Percentiles rank a stretch among this genome's conserved stretches.
Evolutionary conservation across 163 green algal genomes (phyloP).

Genomic region (Prototheca stagnorum): DNA sequence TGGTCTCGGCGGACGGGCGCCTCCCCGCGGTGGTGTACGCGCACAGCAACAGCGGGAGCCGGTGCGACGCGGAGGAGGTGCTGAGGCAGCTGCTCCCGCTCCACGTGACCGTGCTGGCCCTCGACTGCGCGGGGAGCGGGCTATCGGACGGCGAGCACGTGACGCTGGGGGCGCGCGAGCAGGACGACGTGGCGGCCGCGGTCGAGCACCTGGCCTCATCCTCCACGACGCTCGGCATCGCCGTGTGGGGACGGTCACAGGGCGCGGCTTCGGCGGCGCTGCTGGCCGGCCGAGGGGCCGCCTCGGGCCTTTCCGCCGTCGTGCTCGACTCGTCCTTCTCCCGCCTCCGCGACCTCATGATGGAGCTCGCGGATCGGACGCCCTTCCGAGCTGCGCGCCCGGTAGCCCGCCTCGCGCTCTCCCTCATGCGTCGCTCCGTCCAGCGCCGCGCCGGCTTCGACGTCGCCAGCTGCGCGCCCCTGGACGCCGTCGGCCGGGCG

Average conservation of each 20-base stretch:
- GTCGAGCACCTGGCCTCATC: slow-evolving; percentile 23
- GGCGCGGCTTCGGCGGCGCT: slow-evolving; percentile 84
- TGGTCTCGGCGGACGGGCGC: slow-evolving; percentile 6
- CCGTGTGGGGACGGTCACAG: slow-evolving; percentile 89
- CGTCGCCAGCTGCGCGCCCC: slow-evolving; percentile 52
- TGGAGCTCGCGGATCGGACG: no score
- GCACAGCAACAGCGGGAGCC: slow-evolving; percentile 87
- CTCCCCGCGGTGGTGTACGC: slow-evolving; percentile 77
- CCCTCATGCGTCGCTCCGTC: slow-evolving; percentile 68
- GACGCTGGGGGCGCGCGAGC: slow-evolving; percentile 73
- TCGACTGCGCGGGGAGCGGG: slow-evolving; percentile 85
- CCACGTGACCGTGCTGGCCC: slow-evolving; percentile 64
- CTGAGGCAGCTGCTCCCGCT: slow-evolving; percentile 60
- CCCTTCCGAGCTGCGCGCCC: no score
- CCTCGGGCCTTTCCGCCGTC: slow-evolving; percentile 54
- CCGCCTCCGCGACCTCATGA: slow-evolving; percentile 67
- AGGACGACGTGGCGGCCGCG: slow-evolving; percentile 57
- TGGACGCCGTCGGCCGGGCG: slow-evolving; percentile 31
- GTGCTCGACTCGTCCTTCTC: slow-evolving; percentile 75
- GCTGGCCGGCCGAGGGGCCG: slow-evolving; percentile 49
- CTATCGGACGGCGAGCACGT: slow-evolving; percentile 78
- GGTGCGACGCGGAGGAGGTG: slow-evolving; percentile 75
- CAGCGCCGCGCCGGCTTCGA: slow-evolving; percentile 65
- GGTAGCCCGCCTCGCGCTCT: slow-evolving; percentile 33
- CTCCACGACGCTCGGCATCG: slow-evolving; percentile 34